phyloP scores from a whole-genome alignment of 495 filamentous ascomycete species.

The Talaromyces liani region DNA sequence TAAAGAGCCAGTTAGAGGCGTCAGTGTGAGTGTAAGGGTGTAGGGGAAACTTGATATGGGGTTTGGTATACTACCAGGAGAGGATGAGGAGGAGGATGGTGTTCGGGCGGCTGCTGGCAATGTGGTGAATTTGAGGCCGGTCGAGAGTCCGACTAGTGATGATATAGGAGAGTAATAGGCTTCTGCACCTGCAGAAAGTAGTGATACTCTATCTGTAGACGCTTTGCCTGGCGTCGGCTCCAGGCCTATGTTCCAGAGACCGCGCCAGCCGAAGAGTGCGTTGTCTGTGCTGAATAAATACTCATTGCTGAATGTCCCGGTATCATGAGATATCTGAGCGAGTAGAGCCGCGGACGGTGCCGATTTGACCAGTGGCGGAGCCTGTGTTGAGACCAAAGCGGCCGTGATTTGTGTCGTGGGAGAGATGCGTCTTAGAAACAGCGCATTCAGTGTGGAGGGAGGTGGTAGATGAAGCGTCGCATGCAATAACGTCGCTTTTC shows the following conservation, averaged over 20 bases:
- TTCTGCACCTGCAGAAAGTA: constrained; percentile 80
- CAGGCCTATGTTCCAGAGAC: constrained; percentile 88
- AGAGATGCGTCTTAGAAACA: constrained; percentile 76
- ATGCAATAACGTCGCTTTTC: constrained; percentile 67
- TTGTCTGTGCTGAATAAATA: constrained; percentile 91
- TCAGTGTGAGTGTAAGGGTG: constrained; percentile 84
- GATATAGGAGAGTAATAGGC: constrained; percentile 91
- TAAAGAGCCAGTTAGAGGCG: constrained; percentile 87
- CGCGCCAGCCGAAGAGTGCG: constrained; percentile 76
- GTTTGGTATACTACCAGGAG: constrained; percentile 15
- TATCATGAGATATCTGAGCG: constrained; percentile 78
- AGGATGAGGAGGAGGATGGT: constrained; percentile 13
- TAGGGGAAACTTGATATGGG: constrained; percentile 62
- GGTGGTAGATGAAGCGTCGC: constrained; percentile 80
- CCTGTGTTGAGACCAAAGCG: constrained; percentile 71
- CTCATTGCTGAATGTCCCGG: constrained; percentile 81
- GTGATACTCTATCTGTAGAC: constrained; percentile 18
- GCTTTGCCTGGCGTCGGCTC: constrained; percentile 47
- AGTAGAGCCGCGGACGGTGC: constrained; percentile 47
- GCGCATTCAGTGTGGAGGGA: constrained; percentile 72
- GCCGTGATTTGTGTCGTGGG: constrained; percentile 73
- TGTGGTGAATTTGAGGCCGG: constrained; percentile 81
- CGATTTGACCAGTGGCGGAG: constrained; percentile 33
- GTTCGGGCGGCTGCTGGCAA: constrained; percentile 73
- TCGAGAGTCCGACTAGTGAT: constrained; percentile 77